Base-by-base conservation (phyloP, 2,329 filamentous ascomycete species). In the Thelonectria blattea region DNA sequence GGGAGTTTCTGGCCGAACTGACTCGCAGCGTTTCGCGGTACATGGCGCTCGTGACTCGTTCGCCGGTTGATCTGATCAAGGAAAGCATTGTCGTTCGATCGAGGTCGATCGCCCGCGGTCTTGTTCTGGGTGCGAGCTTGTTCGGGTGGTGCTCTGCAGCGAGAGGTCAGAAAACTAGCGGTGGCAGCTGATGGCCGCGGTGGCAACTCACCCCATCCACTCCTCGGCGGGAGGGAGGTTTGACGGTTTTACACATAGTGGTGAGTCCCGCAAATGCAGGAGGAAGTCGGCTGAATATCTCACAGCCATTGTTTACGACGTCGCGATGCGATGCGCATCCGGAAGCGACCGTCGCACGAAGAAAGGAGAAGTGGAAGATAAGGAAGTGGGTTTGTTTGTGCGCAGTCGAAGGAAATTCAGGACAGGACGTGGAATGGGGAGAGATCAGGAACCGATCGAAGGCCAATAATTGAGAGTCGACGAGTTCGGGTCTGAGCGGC, bases 201-300 rank as follows among this genome's bases (percentile, higher is more conserved):
- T 47, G 52, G 56, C 7, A 50, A 78, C 86, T 74, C 82, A 96
- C 91, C 94, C 93, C 92, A 97, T 96, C 93, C 93, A 98, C 81
- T 96, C 92, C 79, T 96, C 92, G 65, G 90, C 85, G 24, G 92
- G 90, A 66, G 93, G 93, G 47, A 97, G 84, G 65, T 84, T 85
- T 65, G 89, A 81, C 48, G 94, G 94, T 78, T 91, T 96, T 69
- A 85, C 81, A 72, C 93, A 93, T 75, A 97, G 82, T 66, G 93
- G 93, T 65, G 94, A 97, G 61, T 90, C 83, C 77, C 89, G 87
- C 71, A 98, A 81, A 75, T 84, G 83, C 71, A 92, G 81, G 69
- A 98, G 83, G 78, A 91, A 85, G 65, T 93, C 91, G 76, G 86
- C 83, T 64, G 90, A 85, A 77, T 97, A 97, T 81, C 87, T 85